A percentile compares a stretch with the other conserved stretches of the same genome.
These are phyloP conservation scores for Apiospora malaysiana DNA, from an alignment of 2,329 filamentous ascomycete species.

Conservation along the genomic window DNA sequence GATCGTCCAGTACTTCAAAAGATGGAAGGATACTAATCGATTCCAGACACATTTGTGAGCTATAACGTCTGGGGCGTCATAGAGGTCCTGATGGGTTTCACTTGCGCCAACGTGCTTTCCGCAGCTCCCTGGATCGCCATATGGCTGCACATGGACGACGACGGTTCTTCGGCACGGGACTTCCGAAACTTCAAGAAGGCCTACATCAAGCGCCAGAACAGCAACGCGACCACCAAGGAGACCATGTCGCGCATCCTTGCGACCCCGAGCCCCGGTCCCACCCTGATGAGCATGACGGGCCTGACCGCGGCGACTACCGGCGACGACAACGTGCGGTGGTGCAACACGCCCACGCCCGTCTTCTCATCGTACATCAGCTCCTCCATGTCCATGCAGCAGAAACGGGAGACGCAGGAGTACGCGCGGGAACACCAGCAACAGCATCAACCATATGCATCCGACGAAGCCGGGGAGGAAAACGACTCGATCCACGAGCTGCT, in stretches of 20 bases:
- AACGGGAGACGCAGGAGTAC: not conserved
- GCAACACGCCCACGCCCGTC: not conserved
- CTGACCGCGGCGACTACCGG: not conserved
- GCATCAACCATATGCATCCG: not conserved
- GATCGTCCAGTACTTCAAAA: not conserved
- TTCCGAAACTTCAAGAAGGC: not conserved
- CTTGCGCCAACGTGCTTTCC: conserved; percentile 37
- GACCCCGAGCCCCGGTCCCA: not conserved
- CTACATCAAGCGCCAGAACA: conserved; percentile 4
- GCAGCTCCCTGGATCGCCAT: conserved; percentile 31
- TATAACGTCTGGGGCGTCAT: conserved; percentile 38
- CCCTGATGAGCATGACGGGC: not conserved
- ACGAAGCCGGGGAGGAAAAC: not conserved
- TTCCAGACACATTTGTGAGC: conserved; percentile 30
- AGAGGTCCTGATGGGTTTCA: conserved; percentile 38
- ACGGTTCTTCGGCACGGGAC: not conserved
- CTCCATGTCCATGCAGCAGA: not conserved
- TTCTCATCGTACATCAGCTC: not conserved
- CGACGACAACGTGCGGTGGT: not conserved
- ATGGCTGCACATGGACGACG: conserved; percentile 7
- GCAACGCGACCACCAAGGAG: not conserved
- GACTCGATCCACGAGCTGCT: conserved; percentile 3
- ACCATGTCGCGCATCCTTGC: conserved; percentile 1
- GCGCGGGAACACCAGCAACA: not conserved
- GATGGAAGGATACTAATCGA: not conserved